A percentile compares a stretch with the other conserved stretches of the same genome.
Evolutionary conservation across 441 rosid species (phyloP).

Genomic region (Erodium texanum): DNA sequence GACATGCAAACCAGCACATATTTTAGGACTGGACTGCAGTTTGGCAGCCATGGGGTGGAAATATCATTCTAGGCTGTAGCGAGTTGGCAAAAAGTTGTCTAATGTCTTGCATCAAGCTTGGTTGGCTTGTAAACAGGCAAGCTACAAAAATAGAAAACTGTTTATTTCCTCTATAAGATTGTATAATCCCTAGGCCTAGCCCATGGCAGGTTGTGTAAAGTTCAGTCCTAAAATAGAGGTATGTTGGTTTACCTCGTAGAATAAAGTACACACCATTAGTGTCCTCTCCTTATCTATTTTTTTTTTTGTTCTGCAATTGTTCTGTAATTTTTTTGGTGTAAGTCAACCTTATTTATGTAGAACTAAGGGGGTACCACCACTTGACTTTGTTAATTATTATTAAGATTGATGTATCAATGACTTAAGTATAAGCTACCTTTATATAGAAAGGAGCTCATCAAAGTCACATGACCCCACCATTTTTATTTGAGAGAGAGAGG

Average conservation of each 20-base stretch:
- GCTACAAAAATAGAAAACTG: not conserved
- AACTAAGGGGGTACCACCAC: no score
- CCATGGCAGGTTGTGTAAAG: not conserved
- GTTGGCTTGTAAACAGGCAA: not conserved
- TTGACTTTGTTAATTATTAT: no score
- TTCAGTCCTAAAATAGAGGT: not conserved
- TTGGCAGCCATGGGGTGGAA: not conserved
- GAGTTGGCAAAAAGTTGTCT: not conserved
- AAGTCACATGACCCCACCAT: no score
- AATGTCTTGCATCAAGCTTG: not conserved
- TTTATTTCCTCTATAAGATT: not conserved
- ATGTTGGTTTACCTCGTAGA: not conserved
- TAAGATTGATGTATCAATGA: no score
- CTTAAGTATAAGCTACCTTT: no score
- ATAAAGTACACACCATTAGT: not conserved
- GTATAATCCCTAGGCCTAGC: not conserved
- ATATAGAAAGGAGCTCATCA: no score
- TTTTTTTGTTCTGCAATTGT: no score
- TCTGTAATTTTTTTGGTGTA: no score
- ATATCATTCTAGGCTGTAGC: not conserved
- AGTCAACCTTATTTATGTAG: no score
- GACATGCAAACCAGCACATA: not conserved
- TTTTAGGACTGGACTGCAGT: conserved; percentile 2
- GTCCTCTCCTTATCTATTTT: not conserved
- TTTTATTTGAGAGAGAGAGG: no score